These are phyloP conservation scores for Pilaira anomala DNA, from an alignment of 192 early-diverging fungal genomes.

Conservation along the genomic window DNA sequence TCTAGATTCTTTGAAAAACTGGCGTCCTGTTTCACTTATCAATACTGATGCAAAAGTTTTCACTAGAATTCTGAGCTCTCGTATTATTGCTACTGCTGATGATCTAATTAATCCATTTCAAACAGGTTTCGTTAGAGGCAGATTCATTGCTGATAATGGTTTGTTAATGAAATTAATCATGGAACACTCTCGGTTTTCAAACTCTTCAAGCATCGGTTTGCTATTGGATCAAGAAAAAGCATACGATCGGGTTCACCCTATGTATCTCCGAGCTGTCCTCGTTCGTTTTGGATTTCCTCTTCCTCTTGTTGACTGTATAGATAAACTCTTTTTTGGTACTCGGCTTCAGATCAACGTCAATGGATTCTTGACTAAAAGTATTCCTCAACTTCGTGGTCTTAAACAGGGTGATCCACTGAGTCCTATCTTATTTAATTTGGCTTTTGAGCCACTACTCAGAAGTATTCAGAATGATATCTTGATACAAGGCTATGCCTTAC, in stretches of 20 bases:
- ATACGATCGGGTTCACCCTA: conserved; percentile 22
- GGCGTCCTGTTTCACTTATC: conserved; percentile 22
- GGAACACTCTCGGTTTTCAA: too few species aligned
- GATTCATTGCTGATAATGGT: conserved; percentile 22
- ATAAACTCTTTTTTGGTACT: conserved; percentile 26
- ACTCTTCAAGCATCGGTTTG: too few species aligned
- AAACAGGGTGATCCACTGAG: conserved; percentile 33
- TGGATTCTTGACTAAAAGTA: not conserved
- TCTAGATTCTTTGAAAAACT: not conserved
- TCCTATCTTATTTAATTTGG: conserved; percentile 26
- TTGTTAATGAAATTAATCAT: not conserved
- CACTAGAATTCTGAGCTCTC: conserved; percentile 11
- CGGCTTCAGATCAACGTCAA: conserved; percentile 25
- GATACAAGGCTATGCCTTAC: too few species aligned
- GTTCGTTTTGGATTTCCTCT: conserved; percentile 14
- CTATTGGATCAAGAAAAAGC: too few species aligned
- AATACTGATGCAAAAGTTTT: too few species aligned
- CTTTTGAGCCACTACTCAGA: conserved; percentile 26
- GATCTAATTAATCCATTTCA: conserved; percentile 9
- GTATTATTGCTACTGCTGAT: not conserved
- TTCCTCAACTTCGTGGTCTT: conserved; percentile 23
- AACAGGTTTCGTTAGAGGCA: conserved; percentile 12
- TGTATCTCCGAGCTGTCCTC: conserved; percentile 17
- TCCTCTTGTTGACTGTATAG: not conserved
- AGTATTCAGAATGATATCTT: too few species aligned